Evolutionary conservation across 1,284 basidiomycete genomes (phyloP), one percentile per base, ranked within the genome.

Genomic region (Cryptococcus wingfieldii): DNA sequence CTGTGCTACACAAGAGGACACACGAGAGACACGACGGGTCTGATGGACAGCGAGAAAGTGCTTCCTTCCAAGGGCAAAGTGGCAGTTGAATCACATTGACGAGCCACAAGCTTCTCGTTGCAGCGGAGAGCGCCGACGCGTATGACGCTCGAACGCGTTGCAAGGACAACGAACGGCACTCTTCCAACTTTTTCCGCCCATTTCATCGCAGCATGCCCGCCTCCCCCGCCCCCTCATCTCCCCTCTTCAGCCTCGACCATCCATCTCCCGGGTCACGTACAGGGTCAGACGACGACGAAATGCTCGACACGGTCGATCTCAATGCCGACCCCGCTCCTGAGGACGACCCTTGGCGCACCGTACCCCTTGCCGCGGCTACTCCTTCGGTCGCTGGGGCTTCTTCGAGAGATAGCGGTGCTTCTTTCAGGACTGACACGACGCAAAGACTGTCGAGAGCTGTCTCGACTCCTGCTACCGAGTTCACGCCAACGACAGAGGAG

Each of bases 401-500:
- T 13, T 50, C 48, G 5, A 50, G 51, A 28, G 45, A 47, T 46
- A 48, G 45, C 25, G 38, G 38, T 2, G 34, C 53, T n/a, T 54
- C 56, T 2, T 16, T 54, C n/a, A 43, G 49, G 19, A 48, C 52
- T 10, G 51, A 47, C 16, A 52, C 53, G 16, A 39, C 57, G 2
- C 51, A 51, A 38, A 28, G 50, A 47, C 51, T 51, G 16, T 37
- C 48, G 27, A 34, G 37, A 14, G 52, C 51, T 28, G 49, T 47
- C 4, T 47, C 55, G 12, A 51, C 49, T 10, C 38, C 45, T 12
- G 41, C 53, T 9, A 55, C 47, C 4, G 43, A 45, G 23, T 31
- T 34, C 14, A 56, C 52, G 14, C 23, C 47, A 38, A 49, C 51
- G 9, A 52, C 94, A 19, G 86, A 94, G 7, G 53, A 55, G 12